A percentile compares a stretch with the other conserved stretches of the same genome.
Evolutionary conservation across 257 asterid genomes (phyloP).

Genomic region (Ophiorrhiza pumila): DNA sequence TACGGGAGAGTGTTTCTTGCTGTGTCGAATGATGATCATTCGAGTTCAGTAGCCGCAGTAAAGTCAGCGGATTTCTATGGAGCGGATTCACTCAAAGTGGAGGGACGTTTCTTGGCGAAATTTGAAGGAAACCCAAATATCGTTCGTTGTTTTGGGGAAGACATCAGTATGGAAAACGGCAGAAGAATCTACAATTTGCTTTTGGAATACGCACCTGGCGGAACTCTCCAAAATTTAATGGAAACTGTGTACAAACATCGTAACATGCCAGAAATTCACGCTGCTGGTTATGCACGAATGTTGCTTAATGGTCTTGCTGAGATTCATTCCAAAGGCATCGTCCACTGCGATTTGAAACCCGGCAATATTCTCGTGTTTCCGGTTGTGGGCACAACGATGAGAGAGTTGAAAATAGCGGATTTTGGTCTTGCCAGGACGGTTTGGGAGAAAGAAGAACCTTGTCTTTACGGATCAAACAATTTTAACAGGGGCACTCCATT

Average conservation of each 20-base stretch:
- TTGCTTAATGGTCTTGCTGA: not conserved
- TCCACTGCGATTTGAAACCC: not conserved
- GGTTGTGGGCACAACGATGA: no score
- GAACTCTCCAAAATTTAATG: slow-evolving; percentile 5
- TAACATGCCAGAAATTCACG: slow-evolving; percentile 1
- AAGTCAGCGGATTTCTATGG: no score
- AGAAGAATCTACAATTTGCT: not conserved
- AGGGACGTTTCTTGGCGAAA: not conserved
- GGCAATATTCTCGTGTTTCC: slow-evolving; percentile 7
- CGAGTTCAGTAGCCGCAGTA: no score
- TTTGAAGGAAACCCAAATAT: not conserved
- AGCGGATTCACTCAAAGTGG: not conserved
- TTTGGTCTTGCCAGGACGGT: not conserved
- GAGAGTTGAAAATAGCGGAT: not conserved
- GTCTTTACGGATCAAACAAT: not conserved
- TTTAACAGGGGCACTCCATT: not conserved
- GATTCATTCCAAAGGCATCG: slow-evolving; percentile 1
- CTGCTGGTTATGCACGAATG: slow-evolving; percentile 7
- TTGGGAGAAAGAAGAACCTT: not conserved
- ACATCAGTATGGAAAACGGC: not conserved
- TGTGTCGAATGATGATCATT: no score
- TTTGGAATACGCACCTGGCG: slow-evolving; percentile 12
- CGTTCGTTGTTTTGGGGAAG: slow-evolving; percentile 6
- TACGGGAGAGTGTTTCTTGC: no score
- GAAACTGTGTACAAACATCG: not conserved